Base-by-base conservation (phyloP, 441 rosid genomes). In the Hura crepitans region DNA sequence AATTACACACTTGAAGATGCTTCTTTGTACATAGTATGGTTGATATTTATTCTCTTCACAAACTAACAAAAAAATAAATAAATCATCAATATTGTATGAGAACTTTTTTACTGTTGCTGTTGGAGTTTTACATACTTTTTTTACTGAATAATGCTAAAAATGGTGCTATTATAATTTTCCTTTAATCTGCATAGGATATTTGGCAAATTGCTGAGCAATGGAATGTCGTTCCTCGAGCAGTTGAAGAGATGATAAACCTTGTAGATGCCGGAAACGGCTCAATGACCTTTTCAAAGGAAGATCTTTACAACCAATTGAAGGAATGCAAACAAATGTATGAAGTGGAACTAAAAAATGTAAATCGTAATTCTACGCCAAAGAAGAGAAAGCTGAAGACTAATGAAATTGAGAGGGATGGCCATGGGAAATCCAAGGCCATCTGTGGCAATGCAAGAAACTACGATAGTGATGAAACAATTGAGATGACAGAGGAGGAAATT, bases 401-500 rank as follows among this genome's bases (percentile, higher is more conserved):
- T 47, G 69, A 67, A 62, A 64, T 54, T 18, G 69, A 20, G 39
- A 71, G 27, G 37, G 50, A 62, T n/a, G 58, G 77, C 50, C 61
- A 66, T 11, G 69, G 54, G 39, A 72, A 27, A 76, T 64, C 62
- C 39, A 71, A 62, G 72, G 74, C 62, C 46, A 56, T 46, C 45
- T 55, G 81, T 59, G 51, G 58, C 25, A 78, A 68, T 64, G 69
- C 65, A 6, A 57, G 67, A 2, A 92, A 74, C 14, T 95, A 87
- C 18, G 91, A 95, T 73, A 90, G 97, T 15, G 99, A 95, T 1
- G 88, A 87, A 79, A 95, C 98, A 23, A 76, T 92, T 22, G 97
- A 88, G 84, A 92, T 95, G 98, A 90, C 98, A 1, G 95, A 89
- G 79, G 97, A 90, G 65, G 98, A 92, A 78, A 88, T 88, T 42